Evolutionary conservation across 2,329 filamentous ascomycete genomes (phyloP).

Genomic region (Annulohypoxylon truncatum): DNA sequence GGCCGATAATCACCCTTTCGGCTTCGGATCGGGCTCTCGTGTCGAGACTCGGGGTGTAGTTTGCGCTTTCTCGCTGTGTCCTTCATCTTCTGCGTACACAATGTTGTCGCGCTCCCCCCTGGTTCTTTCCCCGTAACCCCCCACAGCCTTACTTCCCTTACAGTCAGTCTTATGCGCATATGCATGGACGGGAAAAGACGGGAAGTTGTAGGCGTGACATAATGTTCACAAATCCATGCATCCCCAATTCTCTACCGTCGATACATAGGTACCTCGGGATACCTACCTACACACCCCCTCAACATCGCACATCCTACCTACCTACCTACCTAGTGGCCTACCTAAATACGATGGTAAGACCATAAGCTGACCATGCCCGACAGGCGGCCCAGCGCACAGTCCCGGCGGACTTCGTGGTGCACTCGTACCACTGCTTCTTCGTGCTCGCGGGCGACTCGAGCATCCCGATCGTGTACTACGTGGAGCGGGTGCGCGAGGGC

Average conservation of each 20-base stretch:
- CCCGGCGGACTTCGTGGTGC: conserved; percentile 80
- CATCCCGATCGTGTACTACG: conserved; percentile 92
- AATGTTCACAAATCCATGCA: not conserved
- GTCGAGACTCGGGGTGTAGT: not conserved
- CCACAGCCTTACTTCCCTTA: conserved; percentile 1
- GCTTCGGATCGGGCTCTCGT: conserved; percentile 21
- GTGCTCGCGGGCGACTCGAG: conserved; percentile 87
- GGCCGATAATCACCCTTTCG: conserved; percentile 1
- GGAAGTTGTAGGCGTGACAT: not conserved
- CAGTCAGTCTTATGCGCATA: conserved; percentile 28
- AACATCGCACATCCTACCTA: not conserved
- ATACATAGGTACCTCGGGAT: not conserved
- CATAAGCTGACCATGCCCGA: conserved; percentile 23
- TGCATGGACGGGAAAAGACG: conserved; percentile 28
- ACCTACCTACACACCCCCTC: not conserved
- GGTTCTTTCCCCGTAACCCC: not conserved
- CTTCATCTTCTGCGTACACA: not conserved
- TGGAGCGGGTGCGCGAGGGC: conserved; percentile 92
- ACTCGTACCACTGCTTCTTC: conserved; percentile 99
- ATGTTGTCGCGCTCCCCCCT: not conserved
- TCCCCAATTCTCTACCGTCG: not conserved
- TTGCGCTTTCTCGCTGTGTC: not conserved
- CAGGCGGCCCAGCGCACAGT: conserved; percentile 89
- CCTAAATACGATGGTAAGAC: not conserved
- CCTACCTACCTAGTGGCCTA: not conserved